These are phyloP conservation scores for Odonthalia washingtoniensis DNA, from an alignment of 31 red algal genomes.

Conservation along the genomic window DNA sequence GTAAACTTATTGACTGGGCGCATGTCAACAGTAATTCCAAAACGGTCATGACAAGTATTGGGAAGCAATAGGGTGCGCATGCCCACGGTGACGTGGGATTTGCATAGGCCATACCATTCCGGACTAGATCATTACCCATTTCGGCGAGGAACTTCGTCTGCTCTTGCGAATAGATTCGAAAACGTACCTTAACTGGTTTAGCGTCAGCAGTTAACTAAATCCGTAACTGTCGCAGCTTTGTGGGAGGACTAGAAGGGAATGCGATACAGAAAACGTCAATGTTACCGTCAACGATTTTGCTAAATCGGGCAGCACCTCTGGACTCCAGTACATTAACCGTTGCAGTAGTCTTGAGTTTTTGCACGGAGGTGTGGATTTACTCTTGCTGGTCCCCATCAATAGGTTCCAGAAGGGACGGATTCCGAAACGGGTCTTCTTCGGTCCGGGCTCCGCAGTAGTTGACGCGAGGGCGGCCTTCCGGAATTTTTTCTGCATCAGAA, in stretches of 20 bases:
- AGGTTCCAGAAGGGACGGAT: too few species aligned
- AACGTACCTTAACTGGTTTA: background rate
- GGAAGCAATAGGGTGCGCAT: conserved; percentile 28
- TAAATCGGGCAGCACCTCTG: too few species aligned
- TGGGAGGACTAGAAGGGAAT: background rate
- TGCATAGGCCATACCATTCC: background rate
- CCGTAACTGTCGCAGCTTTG: background rate
- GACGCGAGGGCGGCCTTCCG: too few species aligned
- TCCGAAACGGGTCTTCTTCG: too few species aligned
- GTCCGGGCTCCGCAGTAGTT: too few species aligned
- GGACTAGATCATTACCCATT: background rate
- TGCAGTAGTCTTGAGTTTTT: too few species aligned
- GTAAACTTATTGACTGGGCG: conserved; percentile 21
- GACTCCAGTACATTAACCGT: too few species aligned
- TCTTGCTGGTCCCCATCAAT: background rate
- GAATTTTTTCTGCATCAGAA: too few species aligned
- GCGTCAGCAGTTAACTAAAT: background rate
- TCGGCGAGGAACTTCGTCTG: background rate
- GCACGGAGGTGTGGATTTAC: too few species aligned
- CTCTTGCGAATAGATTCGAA: background rate
- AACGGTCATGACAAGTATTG: background rate
- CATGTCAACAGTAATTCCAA: conserved; percentile 13
- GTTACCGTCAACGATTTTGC: too few species aligned
- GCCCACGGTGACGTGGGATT: conserved; percentile 13
- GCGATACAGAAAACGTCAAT: background rate